These are phyloP conservation scores for Naganishia vaughanmartiniae DNA, from an alignment of 768 basidiomycete genomes.

Conservation along the genomic window DNA sequence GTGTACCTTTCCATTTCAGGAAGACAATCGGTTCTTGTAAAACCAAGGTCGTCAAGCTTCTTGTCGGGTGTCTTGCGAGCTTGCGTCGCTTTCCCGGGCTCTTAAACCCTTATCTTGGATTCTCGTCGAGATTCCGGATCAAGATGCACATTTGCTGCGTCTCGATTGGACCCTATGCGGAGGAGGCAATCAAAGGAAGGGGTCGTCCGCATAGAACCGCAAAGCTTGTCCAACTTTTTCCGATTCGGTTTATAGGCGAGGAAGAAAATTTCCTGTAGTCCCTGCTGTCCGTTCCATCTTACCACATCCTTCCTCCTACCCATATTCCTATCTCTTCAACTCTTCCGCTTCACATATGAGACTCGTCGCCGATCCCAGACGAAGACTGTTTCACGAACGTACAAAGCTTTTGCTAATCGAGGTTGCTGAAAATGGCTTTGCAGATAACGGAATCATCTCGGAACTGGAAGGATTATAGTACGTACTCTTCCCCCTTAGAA, in stretches of 20 bases:
- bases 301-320: background rate
- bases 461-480: slow-evolving; percentile 53
- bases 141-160: too few relatives aligned
- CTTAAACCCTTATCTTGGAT: too few relatives aligned
- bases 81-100: too few relatives aligned
- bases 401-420: slow-evolving; percentile 44
- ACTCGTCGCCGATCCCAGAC: slow-evolving; percentile 22
- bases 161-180: background rate
- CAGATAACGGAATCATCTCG: slow-evolving; percentile 50
- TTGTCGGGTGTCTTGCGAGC: background rate
- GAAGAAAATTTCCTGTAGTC: background rate
- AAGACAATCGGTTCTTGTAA: background rate
- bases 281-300: background rate
- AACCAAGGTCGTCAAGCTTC: background rate
- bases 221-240: background rate
- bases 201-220: background rate
- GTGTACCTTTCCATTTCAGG: background rate
- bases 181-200: background rate
- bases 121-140: too few relatives aligned
- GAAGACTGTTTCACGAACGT: background rate
- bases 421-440: slow-evolving; percentile 44
- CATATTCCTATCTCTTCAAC: background rate
- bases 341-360: slow-evolving; percentile 12
- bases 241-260: too few relatives aligned
- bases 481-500: background rate